A percentile compares a stretch with the other conserved stretches of the same genome.
These are phyloP conservation scores for Hirschfeldia incana DNA, from an alignment of 345 rosid genomes.

Conservation along the genomic window DNA sequence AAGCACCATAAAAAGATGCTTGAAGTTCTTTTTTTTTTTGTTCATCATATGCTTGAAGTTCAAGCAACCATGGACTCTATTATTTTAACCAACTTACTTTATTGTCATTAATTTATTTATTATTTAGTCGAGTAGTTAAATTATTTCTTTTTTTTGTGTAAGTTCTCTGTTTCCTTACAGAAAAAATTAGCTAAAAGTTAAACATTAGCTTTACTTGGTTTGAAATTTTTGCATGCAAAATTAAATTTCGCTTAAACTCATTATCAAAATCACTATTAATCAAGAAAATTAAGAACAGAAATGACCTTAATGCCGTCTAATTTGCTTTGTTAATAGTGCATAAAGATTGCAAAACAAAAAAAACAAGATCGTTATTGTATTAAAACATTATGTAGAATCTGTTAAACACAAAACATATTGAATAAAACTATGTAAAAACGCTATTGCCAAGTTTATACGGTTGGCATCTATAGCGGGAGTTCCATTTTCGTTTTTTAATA, in stretches of 20 bases:
- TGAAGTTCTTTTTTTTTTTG: constrained; percentile 44
- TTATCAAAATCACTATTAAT: neutral
- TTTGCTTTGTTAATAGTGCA: neutral
- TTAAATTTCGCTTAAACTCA: neutral
- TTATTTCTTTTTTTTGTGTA: neutral
- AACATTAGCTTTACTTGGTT: constrained; percentile 53
- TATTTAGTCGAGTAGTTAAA: neutral
- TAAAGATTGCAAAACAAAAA: too few species aligned
- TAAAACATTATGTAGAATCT: neutral
- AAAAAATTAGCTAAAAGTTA: constrained; percentile 58
- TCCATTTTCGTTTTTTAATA: constrained; percentile 31
- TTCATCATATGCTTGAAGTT: constrained; percentile 60
- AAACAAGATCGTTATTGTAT: neutral
- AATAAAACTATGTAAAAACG: constrained; percentile 11
- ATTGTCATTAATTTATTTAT: constrained; percentile 12
- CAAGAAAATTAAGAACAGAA: neutral
- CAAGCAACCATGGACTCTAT: constrained; percentile 72
- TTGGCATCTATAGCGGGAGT: constrained; percentile 47
- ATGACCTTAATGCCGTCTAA: neutral
- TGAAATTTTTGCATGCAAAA: neutral
- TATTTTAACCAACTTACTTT: constrained; percentile 52
- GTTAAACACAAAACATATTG: neutral
- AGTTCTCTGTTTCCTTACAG: constrained; percentile 34
- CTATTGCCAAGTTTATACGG: constrained; percentile 33
- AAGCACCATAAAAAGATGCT: constrained; percentile 76